Base-by-base conservation (phyloP, 805 yeast species). In the Saturnispora dispora region DNA sequence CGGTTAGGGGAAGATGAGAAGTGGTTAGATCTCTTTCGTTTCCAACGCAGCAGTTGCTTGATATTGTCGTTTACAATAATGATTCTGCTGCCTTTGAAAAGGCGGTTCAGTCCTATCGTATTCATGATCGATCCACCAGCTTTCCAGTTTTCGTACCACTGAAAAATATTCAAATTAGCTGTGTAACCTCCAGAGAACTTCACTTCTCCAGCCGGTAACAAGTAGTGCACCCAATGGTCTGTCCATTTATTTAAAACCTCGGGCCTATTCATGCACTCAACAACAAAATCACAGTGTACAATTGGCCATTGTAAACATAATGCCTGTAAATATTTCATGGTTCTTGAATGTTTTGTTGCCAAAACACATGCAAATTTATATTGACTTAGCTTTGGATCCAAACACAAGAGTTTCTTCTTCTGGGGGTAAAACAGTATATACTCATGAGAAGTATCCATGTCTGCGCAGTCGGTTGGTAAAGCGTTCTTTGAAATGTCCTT, bases 291-390 rank as follows among this genome's bases (percentile, higher is more conserved):
- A 51, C 76, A 75, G 3, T 87, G 81, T 30, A 89, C 60, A 18
- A 85, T 75, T 2, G 97, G 97, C 96, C 96, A 88, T 2, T 91
- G 90, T 43, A 88, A 61, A 0, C 91, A 86, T 17, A 88, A 63
- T 2, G 84, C 80, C 60, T 87, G 93, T 9, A 89, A 63, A 62
- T 84, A 89, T 60, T 88, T 89, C 8, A 82, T 73, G 46, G 89
- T 86, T 36, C 96, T 69, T 18, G 78, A 71, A 52, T 76, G 74
- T 30, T 72, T 72, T 37, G 74, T 74, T 0, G 91, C 74, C 1
- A 89, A 66, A 33, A 86, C 69, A 1, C 90, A 90, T 1, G 76
- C 88, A 66, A 88, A 86, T 32, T 59, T 70, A 54, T 63, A 71
- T 1, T 46, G 40, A 9, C 27, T 18, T 15, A 18, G 39, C 11